Percentiles rank a stretch among this genome's conserved stretches.
Evolutionary conservation across 2,329 filamentous ascomycete genomes (phyloP).

Genomic region (Thielaviopsis populi): DNA sequence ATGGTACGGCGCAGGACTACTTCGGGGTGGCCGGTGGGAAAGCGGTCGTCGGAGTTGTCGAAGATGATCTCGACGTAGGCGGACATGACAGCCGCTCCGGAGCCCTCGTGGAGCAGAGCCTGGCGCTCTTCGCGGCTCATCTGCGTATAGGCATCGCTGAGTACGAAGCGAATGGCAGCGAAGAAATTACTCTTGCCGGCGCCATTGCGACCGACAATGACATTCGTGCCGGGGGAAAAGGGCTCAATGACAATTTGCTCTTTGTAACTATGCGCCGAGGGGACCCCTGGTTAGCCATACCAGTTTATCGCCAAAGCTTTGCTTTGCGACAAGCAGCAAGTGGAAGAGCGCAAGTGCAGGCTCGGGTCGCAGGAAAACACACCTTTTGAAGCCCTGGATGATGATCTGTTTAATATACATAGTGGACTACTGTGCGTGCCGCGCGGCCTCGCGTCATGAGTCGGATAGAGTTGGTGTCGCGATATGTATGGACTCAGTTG

Average conservation of each 20-base stretch:
- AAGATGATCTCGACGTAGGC: slow-evolving; percentile 99
- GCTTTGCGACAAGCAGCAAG: background rate
- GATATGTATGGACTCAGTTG: background rate
- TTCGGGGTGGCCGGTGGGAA: slow-evolving; percentile 83
- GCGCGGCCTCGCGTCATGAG: slow-evolving; percentile 4
- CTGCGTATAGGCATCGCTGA: slow-evolving; percentile 93
- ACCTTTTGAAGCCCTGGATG: slow-evolving; percentile 99
- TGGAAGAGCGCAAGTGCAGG: background rate
- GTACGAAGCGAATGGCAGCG: slow-evolving; percentile 92
- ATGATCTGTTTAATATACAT: slow-evolving; percentile 99
- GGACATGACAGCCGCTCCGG: slow-evolving; percentile 93
- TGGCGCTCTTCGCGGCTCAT: slow-evolving; percentile 93
- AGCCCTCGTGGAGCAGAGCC: slow-evolving; percentile 92
- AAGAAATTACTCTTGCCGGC: slow-evolving; percentile 99
- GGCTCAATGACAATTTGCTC: slow-evolving; percentile 98
- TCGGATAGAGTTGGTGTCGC: background rate
- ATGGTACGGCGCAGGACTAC: slow-evolving; percentile 86
- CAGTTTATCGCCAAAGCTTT: background rate
- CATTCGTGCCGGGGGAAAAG: slow-evolving; percentile 93
- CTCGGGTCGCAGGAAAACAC: slow-evolving; percentile 21
- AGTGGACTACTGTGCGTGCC: slow-evolving; percentile 23
- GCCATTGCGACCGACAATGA: slow-evolving; percentile 97
- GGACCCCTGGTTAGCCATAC: slow-evolving; percentile 19
- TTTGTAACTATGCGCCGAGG: slow-evolving; percentile 61
- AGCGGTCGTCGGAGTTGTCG: slow-evolving; percentile 91